Evolutionary conservation across 345 rosid genomes (phyloP), one percentile per base, ranked within the genome.

Genomic region (Trapa incisa): DNA sequence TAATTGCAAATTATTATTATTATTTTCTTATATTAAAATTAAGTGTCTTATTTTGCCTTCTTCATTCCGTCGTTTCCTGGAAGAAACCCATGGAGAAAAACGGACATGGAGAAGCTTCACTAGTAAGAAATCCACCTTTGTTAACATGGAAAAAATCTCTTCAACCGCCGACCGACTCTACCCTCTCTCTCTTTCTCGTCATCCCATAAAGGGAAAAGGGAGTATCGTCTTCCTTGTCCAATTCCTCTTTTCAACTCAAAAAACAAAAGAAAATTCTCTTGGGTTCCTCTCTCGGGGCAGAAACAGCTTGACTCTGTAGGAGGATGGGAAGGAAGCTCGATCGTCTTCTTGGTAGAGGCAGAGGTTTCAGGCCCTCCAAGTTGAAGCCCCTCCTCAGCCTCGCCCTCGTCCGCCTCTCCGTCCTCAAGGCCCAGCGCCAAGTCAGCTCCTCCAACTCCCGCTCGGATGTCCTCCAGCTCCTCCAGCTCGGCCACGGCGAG

Each of bases 381-480:
- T 87, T 88, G 80, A 87, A 80, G 71, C 65, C 95, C 38, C 80
- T 80, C 13, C 45, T 77, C 60, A 81, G 64, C 65, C 87, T 94
- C 29, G 89, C 95, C 66, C 61, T 84, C 54, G 81, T 91, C 62
- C 87, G 99, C 47, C 83, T 89, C 64, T 70, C 83, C 53, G 82
- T 91, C 71, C 78, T 83, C 72, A 89, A 85, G 84, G 86, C 81
- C 81, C 92, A 85, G 70, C 92, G 87, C 50, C 83, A 80, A 37
- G 76, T 65, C 69, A 82, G 83, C 64, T 74, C 69, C 72, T 57
- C 83, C 62, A 89, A 82, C 8, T 82, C 93, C 47, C 83, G 75
- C 17, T 86, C 95, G 12, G 97, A 94, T 58, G 96, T 94, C 15
- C 69, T 80, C 42, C 85, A 89, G 80, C 86, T 94, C 72, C 99